Percentiles rank a stretch among this genome's conserved stretches.
Conservation (phyloP, 1,284 basidiomycete species). For the Spongispora temasekensis region DNA sequence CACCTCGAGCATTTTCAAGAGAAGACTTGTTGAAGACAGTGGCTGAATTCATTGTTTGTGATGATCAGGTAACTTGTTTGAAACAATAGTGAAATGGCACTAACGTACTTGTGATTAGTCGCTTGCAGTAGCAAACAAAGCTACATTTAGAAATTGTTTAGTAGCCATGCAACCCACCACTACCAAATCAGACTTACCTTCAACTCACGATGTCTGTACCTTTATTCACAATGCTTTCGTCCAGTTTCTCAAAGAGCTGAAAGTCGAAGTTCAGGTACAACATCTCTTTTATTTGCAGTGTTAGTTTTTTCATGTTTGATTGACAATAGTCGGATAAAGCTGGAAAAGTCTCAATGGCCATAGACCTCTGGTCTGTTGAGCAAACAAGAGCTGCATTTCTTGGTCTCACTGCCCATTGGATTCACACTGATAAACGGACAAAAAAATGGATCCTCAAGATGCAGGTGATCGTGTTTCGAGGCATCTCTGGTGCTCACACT, state of each 20-base stretch:
- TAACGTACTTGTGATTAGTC: too few relatives aligned
- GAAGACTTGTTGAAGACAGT: too few relatives aligned
- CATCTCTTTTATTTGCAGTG: too few relatives aligned
- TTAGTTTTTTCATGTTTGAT: background rate
- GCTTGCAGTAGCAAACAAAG: background rate
- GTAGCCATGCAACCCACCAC: background rate
- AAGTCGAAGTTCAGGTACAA: background rate
- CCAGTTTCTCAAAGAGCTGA: background rate
- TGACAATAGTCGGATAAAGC: background rate
- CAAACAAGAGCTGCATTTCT: background rate
- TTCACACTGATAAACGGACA: background rate
- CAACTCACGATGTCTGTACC: background rate
- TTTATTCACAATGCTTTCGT: background rate
- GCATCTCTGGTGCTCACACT: background rate
- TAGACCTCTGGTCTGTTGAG: background rate
- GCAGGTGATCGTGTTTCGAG: background rate
- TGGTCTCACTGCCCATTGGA: background rate
- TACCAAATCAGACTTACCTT: background rate
- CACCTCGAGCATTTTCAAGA: too few relatives aligned
- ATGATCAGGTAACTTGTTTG: too few relatives aligned
- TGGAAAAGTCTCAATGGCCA: background rate
- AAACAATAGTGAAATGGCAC: too few relatives aligned
- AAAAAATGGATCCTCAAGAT: background rate
- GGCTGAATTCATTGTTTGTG: too few relatives aligned
- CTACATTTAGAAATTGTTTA: background rate